Percentiles rank a stretch among this genome's conserved stretches.
Conservation (phyloP, 306 rosid genomes). For the Castanopsis chinensis region DNA sequence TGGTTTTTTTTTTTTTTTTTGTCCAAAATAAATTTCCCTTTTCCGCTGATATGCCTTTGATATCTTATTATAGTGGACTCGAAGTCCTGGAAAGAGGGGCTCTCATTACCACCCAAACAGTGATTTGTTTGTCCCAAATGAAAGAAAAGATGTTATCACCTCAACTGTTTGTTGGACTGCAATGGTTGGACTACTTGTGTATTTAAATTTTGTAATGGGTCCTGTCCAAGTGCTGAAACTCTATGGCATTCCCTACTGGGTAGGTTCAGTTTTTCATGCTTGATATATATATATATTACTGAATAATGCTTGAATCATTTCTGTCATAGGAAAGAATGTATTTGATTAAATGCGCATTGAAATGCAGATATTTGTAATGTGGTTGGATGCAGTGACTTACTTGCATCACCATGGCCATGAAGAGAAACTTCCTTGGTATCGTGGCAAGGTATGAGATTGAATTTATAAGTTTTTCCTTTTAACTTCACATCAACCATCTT, state of each 20-base stretch:
- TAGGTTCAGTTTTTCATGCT: conserved; percentile 29
- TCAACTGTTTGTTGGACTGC: conserved; percentile 87
- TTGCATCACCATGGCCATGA: conserved; percentile 97
- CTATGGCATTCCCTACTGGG: conserved; percentile 81
- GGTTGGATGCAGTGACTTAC: conserved; percentile 93
- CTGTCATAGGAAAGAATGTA: background rate
- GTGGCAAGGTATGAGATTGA: conserved; percentile 65
- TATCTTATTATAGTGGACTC: conserved; percentile 53
- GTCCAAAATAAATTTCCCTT: background rate
- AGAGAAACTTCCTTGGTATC: conserved; percentile 95
- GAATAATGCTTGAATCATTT: background rate
- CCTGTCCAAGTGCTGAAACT: conserved; percentile 85
- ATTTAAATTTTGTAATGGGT: conserved; percentile 69
- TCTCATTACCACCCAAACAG: conserved; percentile 82
- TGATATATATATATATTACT: no score
- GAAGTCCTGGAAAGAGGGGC: conserved; percentile 96
- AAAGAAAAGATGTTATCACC: conserved; percentile 73
- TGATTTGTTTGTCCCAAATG: conserved; percentile 70
- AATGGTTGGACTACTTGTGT: conserved; percentile 77
- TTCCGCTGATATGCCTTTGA: background rate
- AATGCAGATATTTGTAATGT: conserved; percentile 72
- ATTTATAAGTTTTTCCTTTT: background rate
- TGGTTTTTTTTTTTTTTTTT: background rate
- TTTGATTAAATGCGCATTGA: background rate
- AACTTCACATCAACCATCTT: background rate